Percentiles rank a stretch among this genome's conserved stretches.
Evolutionary conservation across 2,329 filamentous ascomycete genomes (phyloP).

Genomic region (Ophiosphaerella narmari): DNA sequence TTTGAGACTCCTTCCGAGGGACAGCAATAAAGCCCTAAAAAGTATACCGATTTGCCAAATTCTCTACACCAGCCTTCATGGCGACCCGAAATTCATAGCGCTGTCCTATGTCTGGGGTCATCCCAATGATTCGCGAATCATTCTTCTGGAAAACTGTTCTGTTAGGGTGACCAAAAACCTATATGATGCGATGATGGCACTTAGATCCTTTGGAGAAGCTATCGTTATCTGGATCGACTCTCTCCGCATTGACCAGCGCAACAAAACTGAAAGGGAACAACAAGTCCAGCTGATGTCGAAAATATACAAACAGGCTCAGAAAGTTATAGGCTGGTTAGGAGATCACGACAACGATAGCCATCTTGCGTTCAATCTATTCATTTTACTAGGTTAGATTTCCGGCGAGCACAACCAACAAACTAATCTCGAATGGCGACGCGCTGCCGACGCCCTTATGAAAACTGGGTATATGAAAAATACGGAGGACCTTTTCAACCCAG

Average conservation of each 20-base stretch:
- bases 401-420: neutral
- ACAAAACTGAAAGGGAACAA: neutral
- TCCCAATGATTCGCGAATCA: slow-evolving; percentile 4
- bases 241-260: neutral
- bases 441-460: neutral
- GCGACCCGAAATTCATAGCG: slow-evolving; percentile 5
- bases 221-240: neutral
- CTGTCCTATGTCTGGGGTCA: slow-evolving; percentile 10
- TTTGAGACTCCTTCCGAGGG: slow-evolving; percentile 5
- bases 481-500: neutral
- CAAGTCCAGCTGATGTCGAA: neutral
- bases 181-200: slow-evolving; percentile 8
- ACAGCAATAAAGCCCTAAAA: neutral
- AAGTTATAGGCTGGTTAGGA: neutral
- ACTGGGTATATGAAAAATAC: neutral
- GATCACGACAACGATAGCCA: neutral
- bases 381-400: neutral
- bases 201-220: neutral
- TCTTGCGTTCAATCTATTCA: neutral
- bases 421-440: neutral
- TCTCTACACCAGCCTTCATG: slow-evolving; percentile 5
- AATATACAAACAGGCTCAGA: neutral
- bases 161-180: slow-evolving; percentile 6
- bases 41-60: slow-evolving; percentile 3
- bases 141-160: slow-evolving; percentile 4